Evolutionary conservation across 1,284 basidiomycete species (phyloP), one percentile per base, ranked within the genome.

Genomic region (Hemileia vastatrix): DNA sequence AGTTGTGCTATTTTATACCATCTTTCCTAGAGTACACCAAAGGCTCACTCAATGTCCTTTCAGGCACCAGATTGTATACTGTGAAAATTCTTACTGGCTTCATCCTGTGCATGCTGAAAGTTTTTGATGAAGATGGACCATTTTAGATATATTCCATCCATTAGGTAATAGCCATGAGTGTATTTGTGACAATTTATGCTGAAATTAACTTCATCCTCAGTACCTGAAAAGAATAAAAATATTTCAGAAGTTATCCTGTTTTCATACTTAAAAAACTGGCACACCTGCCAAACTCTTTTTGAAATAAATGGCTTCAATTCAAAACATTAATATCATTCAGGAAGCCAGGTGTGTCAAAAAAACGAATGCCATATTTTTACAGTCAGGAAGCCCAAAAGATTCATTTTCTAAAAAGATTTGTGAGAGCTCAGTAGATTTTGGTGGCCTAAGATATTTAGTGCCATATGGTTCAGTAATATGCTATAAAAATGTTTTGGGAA

Each of bases 271-370:
- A n/a, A n/a, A n/a, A n/a, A n/a, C n/a, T n/a, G n/a, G n/a, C n/a
- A n/a, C n/a, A n/a, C n/a, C n/a, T n/a, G n/a, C 49, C 2, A 51
- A 19, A 2, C 19, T 15, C 24, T 48, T n/a, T 32, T 11, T 43
- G 31, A 36, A 59, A 59, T 2, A 59, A 49, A 5, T 48, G 27
- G 8, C 32, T 40, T 9, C n/a, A 11, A 1, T 59, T 15, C 1
- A 59, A n/a, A 6, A 59, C 49, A 31, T 59, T 59, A 32, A 59
- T 59, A 36, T 59, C 33, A 19, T 59, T 52, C 19, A 59, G 40
- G 24, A 33, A 15, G 9, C 47, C 57, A 1, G 57, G 31, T 3
- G 49, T 43, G 2, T 49, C 47, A 52, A 59, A 59, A n/a, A 15
- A 59, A 59, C 2, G 32, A 21, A 18, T 59, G 47, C 57, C 57